Evolutionary conservation across 352 stramenopile species (phyloP).

Genomic region (Phytophthora melonis): DNA sequence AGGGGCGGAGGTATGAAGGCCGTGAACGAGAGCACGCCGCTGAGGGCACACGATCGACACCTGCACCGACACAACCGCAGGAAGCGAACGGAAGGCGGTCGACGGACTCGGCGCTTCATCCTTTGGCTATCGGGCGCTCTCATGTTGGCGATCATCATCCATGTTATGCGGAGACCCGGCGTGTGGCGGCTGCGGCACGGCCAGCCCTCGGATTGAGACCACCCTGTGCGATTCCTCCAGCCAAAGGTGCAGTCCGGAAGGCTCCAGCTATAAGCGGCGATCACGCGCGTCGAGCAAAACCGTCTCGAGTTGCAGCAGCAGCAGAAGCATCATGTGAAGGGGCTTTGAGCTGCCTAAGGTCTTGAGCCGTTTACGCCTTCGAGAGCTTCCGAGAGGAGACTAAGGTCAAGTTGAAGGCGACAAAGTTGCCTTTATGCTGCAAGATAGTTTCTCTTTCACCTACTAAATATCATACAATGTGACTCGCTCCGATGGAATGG

Average conservation of each 20-base stretch:
- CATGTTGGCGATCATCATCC: constrained; percentile 36
- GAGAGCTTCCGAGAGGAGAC: too few species aligned
- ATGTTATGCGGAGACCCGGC: constrained; percentile 14
- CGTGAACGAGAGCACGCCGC: constrained; percentile 27
- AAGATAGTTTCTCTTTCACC: constrained; percentile 8
- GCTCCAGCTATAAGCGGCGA: not conserved
- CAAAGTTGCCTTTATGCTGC: constrained; percentile 8
- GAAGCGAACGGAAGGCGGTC: constrained; percentile 6
- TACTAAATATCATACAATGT: constrained; percentile 2
- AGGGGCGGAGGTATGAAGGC: constrained; percentile 8
- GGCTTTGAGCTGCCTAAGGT: too few species aligned
- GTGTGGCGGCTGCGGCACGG: constrained; percentile 15
- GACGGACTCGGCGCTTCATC: constrained; percentile 2
- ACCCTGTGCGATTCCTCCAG: not conserved
- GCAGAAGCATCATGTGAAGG: too few species aligned
- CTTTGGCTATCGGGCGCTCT: constrained; percentile 16
- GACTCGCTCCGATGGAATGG: constrained; percentile 7
- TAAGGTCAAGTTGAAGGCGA: not conserved
- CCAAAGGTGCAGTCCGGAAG: not conserved
- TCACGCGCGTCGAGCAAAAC: not conserved
- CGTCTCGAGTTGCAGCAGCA: not conserved
- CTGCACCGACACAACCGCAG: constrained; percentile 26
- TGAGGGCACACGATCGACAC: constrained; percentile 29
- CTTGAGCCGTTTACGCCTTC: too few species aligned
- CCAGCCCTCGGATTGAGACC: constrained; percentile 12